These are phyloP conservation scores for Noccaea bulbosa DNA, from an alignment of 345 rosid genomes.

Conservation along the genomic window DNA sequence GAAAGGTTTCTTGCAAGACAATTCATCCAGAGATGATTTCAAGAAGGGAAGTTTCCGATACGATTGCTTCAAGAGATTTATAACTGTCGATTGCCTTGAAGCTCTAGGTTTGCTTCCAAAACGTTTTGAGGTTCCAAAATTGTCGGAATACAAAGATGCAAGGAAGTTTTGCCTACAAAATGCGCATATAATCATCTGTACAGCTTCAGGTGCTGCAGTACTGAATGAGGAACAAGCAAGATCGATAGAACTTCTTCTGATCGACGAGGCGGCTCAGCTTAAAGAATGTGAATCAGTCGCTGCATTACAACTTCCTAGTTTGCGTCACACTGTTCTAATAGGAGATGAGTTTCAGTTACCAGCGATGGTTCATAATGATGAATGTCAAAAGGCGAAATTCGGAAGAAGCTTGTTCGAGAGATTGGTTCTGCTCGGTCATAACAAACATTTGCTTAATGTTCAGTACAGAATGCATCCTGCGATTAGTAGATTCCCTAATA, in stretches of 20 bases:
- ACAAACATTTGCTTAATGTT: conserved; percentile 53
- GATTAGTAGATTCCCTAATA: conserved; percentile 59
- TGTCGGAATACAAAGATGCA: background rate
- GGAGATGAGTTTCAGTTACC: conserved; percentile 56
- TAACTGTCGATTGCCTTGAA: background rate
- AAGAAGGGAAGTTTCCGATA: background rate
- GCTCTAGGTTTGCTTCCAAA: background rate
- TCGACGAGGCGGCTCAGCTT: conserved; percentile 61
- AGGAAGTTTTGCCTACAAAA: conserved; percentile 39
- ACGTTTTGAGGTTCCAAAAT: background rate
- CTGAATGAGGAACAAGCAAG: conserved; percentile 12
- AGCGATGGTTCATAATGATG: conserved; percentile 43
- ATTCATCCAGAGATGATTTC: conserved; percentile 1
- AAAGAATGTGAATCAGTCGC: conserved; percentile 57
- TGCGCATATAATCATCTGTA: conserved; percentile 48
- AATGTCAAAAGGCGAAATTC: conserved; percentile 45
- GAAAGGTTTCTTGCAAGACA: conserved; percentile 5
- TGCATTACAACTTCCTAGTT: conserved; percentile 46
- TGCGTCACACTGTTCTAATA: conserved; percentile 49
- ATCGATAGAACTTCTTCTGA: conserved; percentile 38
- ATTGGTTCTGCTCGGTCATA: conserved; percentile 50
- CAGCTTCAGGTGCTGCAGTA: conserved; percentile 46
- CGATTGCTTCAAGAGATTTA: background rate
- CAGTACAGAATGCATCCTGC: conserved; percentile 78
- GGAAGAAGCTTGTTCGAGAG: conserved; percentile 78